phyloP scores from a whole-genome alignment of 139 green algal species.

The Coelastrella sp. region DNA sequence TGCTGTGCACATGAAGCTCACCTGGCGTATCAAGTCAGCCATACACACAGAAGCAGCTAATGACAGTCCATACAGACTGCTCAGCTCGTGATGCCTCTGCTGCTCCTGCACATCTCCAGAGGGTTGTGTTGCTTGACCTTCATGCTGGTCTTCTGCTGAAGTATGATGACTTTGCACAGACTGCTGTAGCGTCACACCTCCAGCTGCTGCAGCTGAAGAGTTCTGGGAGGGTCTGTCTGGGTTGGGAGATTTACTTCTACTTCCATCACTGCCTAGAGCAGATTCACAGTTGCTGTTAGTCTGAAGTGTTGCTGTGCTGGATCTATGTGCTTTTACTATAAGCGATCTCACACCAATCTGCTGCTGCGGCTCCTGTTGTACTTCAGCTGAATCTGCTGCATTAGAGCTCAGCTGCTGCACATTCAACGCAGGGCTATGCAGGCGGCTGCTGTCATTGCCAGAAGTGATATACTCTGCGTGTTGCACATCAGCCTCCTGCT shows the following conservation, averaged over 20 bases:
- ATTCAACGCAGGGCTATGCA: neutral
- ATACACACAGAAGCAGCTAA: slow-evolving; percentile 57
- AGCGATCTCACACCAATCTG: too few species aligned
- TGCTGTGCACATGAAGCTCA: slow-evolving; percentile 8
- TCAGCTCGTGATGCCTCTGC: neutral
- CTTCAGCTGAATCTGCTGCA: neutral
- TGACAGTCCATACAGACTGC: slow-evolving; percentile 47
- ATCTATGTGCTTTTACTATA: too few species aligned
- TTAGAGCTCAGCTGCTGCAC: neutral
- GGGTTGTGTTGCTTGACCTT: neutral
- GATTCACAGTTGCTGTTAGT: neutral
- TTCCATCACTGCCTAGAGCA: neutral
- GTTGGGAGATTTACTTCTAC: neutral
- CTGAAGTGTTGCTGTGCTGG: neutral
- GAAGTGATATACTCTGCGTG: too few species aligned
- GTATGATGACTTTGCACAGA: too few species aligned
- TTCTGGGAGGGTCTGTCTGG: too few species aligned
- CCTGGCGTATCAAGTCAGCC: slow-evolving; percentile 70
- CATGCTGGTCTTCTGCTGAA: neutral
- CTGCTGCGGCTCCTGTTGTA: slow-evolving; percentile 12
- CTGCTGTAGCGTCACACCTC: too few species aligned
- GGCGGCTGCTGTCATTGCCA: neutral
- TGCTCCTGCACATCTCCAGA: neutral
- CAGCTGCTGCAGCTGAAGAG: too few species aligned
- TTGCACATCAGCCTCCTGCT: neutral